Base-by-base conservation (phyloP, 1,284 basidiomycete species). In the Pseudozyma sp. region DNA sequence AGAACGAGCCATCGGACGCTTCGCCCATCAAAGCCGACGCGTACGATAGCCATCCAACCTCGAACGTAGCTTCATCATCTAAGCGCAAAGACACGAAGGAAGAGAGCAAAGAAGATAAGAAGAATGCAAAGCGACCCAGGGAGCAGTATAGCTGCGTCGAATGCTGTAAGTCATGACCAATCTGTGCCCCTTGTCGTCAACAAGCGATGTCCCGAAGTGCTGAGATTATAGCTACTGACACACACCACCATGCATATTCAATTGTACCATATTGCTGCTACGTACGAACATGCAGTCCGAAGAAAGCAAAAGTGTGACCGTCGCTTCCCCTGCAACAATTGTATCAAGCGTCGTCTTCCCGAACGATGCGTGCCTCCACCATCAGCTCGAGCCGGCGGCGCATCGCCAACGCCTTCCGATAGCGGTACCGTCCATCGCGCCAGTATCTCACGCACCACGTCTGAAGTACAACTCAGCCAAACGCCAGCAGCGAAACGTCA, bases 301-400 rank as follows among this genome's bases (percentile, higher is more conserved):
- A 51, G 76, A 18, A 78, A 78, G 59, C 76, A 78, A 49, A 78
- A 78, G 52, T 78, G 76, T 50, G 76, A 78, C 39, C 60, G 73
- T 18, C 70, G 70, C n/a, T 69, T 72, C 39, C 76, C 76, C 1
- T 78, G 76, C 63, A 72, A 76, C 61, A 70, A 78, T 19, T 78
- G 76, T 42, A 76, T 78, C 69, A 76, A 72, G 45, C 76, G 76
- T 1, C 55, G 73, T 8, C 56, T 74, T 13, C 71, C 71, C 2
- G 71, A 75, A 40, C 51, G 73, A 39, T 77, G 76, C n/a, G 65
- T 74, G 3, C 73, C 73, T 13, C 73, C 73, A 3, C 60, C 68
- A 18, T 65, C 69, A 2, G 73, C 69, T 8, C 63, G 72, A 5
- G 40, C 43, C 12, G 36, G 34, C 8, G 31, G 35, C 18, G 71